Conservation (phyloP, 2,329 filamentous ascomycete genomes). For the Talaromyces sp. region DNA sequence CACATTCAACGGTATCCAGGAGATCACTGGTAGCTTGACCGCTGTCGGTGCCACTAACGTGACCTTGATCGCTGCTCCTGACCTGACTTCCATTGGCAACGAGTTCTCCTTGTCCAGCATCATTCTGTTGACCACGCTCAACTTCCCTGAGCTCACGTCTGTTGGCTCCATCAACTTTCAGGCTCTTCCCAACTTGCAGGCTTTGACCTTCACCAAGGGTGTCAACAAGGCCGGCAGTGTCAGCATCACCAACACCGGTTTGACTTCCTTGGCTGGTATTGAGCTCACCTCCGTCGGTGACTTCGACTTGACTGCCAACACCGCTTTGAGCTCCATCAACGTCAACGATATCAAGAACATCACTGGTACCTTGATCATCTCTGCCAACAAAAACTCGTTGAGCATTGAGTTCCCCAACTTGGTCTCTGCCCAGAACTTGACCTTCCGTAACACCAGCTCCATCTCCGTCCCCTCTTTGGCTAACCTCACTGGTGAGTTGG, state of each 20-base stretch:
- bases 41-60: slow-evolving; percentile 58
- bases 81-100: slow-evolving; percentile 64
- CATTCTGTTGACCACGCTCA: slow-evolving; percentile 65
- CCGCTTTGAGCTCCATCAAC: slow-evolving; percentile 68
- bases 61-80: slow-evolving; percentile 58
- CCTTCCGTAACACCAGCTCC: slow-evolving; percentile 72
- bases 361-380: slow-evolving; percentile 66
- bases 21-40: slow-evolving; percentile 57
- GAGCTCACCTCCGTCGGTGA: slow-evolving; percentile 68
- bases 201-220: slow-evolving; percentile 58
- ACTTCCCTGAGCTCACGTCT: slow-evolving; percentile 61
- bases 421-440: slow-evolving; percentile 72
- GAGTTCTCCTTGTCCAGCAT: slow-evolving; percentile 67
- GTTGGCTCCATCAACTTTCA: slow-evolving; percentile 68
- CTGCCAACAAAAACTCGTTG: slow-evolving; percentile 74
- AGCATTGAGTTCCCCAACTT: slow-evolving; percentile 74
- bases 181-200: slow-evolving; percentile 64
- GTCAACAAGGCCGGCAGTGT: slow-evolving; percentile 65
- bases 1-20: slow-evolving; percentile 57
- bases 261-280: slow-evolving; percentile 75
- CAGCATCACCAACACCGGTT: slow-evolving; percentile 78
- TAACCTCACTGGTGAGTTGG: slow-evolving; percentile 72
- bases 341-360: slow-evolving; percentile 73
- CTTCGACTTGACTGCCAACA: slow-evolving; percentile 89
- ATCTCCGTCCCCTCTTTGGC: slow-evolving; percentile 71